These are phyloP conservation scores for Pseudoneurospora amorphoporcata DNA, from an alignment of 495 filamentous ascomycete species.

Conservation along the genomic window DNA sequence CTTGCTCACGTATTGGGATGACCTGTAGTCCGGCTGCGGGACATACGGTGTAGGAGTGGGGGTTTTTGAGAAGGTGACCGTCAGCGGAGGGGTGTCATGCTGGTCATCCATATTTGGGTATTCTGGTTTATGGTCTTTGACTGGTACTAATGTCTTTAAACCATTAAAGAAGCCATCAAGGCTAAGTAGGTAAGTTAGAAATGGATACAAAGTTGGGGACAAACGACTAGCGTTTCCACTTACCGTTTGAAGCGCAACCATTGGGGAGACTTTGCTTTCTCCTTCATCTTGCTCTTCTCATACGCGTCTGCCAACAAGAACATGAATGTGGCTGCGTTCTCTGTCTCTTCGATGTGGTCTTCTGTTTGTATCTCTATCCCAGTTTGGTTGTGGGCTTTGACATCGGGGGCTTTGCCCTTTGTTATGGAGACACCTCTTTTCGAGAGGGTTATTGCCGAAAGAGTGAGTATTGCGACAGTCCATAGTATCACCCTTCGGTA, in stretches of 20 bases:
- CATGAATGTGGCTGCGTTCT: background rate
- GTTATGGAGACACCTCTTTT: constrained; percentile 7
- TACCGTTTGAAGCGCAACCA: constrained; percentile 37
- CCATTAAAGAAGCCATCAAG: constrained; percentile 75
- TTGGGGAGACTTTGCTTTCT: constrained; percentile 15
- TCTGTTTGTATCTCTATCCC: background rate
- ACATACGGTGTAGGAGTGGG: constrained; percentile 51
- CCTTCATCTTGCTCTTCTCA: constrained; percentile 4
- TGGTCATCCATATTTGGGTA: constrained; percentile 48
- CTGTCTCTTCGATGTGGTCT: background rate
- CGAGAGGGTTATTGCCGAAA: constrained; percentile 22
- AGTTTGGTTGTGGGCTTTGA: background rate
- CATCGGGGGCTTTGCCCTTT: constrained; percentile 2
- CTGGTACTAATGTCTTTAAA: constrained; percentile 54
- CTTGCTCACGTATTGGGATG: constrained; percentile 44
- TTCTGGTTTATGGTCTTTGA: constrained; percentile 56
- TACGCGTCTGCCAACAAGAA: background rate
- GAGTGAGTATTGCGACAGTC: constrained; percentile 17
- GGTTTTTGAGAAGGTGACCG: constrained; percentile 24
- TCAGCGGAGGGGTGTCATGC: constrained; percentile 16
- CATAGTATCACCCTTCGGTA: constrained; percentile 35
- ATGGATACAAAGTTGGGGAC: background rate
- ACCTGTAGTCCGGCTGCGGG: constrained; percentile 59
- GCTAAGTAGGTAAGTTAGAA: constrained; percentile 14
- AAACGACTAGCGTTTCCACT: constrained; percentile 7